Conservation (phyloP, 2,329 filamentous ascomycete genomes). For the Fusarium setosum region DNA sequence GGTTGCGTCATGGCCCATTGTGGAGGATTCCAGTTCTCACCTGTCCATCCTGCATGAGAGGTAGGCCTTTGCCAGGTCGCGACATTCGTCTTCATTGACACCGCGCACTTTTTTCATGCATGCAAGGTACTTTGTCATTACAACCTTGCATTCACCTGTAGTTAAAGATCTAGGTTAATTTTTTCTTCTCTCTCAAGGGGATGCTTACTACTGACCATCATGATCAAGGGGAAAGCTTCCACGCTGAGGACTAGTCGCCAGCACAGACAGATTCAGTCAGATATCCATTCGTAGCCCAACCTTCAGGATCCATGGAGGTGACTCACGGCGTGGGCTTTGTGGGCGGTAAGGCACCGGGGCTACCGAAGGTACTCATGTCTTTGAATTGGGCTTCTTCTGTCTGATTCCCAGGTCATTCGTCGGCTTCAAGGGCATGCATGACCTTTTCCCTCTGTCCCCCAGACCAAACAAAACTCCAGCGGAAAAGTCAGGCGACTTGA, state of each 20-base stretch:
- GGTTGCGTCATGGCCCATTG: slow-evolving; percentile 22
- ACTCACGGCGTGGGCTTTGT: slow-evolving; percentile 77
- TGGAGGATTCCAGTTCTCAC: slow-evolving; percentile 60
- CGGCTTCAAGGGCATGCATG: slow-evolving; percentile 8
- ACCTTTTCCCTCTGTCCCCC: slow-evolving; percentile 1
- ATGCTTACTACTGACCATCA: slow-evolving; percentile 67
- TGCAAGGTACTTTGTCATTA: slow-evolving; percentile 86
- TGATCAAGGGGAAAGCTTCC: slow-evolving; percentile 95
- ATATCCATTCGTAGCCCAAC: not conserved
- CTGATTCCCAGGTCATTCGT: slow-evolving; percentile 14
- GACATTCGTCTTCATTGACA: slow-evolving; percentile 87
- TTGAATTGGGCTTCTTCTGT: slow-evolving; percentile 18
- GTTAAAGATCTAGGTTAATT: slow-evolving; percentile 11
- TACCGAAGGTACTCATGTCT: slow-evolving; percentile 73
- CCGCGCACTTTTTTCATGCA: slow-evolving; percentile 89
- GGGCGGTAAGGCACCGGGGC: slow-evolving; percentile 73
- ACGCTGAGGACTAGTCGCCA: slow-evolving; percentile 76
- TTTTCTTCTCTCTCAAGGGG: not conserved
- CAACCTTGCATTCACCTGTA: slow-evolving; percentile 90
- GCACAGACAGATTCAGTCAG: slow-evolving; percentile 21
- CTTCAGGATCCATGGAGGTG: not conserved
- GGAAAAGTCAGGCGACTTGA: slow-evolving; percentile 34
- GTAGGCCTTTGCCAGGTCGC: slow-evolving; percentile 88
- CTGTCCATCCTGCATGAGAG: slow-evolving; percentile 93
- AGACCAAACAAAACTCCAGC: not conserved